These are phyloP conservation scores for Talaromyces rugulosus DNA, from an alignment of 2,329 filamentous ascomycete species.

Conservation along the genomic window DNA sequence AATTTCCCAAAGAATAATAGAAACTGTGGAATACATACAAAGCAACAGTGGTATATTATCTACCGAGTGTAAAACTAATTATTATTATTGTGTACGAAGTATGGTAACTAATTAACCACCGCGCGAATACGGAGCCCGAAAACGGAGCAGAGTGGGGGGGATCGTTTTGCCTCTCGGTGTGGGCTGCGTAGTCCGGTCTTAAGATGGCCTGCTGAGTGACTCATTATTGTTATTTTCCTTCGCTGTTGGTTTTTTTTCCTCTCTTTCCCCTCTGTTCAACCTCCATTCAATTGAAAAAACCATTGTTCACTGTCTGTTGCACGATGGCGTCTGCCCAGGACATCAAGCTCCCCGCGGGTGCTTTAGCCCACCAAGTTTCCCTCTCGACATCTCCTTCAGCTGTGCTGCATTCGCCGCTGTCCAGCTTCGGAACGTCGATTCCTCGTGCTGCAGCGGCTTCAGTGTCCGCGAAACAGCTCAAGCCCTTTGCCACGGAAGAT, in stretches of 20 bases:
- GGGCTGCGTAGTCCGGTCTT: not conserved
- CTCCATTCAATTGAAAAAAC: not conserved
- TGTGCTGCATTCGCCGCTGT: slow-evolving; percentile 68
- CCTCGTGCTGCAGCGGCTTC: slow-evolving; percentile 22
- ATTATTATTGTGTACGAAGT: not conserved
- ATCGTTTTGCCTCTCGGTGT: not conserved
- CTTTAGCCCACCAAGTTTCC: slow-evolving; percentile 43
- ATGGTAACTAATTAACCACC: not conserved
- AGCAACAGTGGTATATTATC: slow-evolving; percentile 9
- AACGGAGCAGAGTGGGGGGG: slow-evolving; percentile 14
- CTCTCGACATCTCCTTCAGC: slow-evolving; percentile 71
- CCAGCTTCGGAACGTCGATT: slow-evolving; percentile 55
- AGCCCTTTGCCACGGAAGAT: slow-evolving; percentile 92
- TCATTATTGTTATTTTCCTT: not conserved
- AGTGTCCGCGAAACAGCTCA: slow-evolving; percentile 66
- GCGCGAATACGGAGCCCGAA: slow-evolving; percentile 13
- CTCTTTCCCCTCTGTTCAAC: not conserved
- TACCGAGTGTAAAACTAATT: not conserved
- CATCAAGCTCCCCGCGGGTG: slow-evolving; percentile 26
- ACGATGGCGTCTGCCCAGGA: slow-evolving; percentile 31
- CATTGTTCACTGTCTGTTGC: not conserved
- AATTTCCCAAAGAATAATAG: not conserved
- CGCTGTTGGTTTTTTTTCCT: not conserved
- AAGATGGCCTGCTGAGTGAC: slow-evolving; percentile 5
- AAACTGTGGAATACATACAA: not conserved